Evolutionary conservation across 345 rosid genomes (phyloP).

Genomic region (Citrus medica): DNA sequence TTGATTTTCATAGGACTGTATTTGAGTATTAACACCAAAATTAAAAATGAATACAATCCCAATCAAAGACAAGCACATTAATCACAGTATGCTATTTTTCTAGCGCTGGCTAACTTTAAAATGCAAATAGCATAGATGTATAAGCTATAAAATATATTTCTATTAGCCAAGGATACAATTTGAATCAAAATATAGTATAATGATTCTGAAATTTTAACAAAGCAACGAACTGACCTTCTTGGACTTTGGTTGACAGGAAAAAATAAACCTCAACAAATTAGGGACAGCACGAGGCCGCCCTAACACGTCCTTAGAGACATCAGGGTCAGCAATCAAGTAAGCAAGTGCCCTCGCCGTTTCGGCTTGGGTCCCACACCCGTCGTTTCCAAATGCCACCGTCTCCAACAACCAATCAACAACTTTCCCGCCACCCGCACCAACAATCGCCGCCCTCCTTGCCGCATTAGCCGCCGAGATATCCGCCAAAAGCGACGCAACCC

Average conservation of each 20-base stretch:
- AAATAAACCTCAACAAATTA: constrained; percentile 72
- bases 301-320: constrained; percentile 62
- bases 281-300: constrained; percentile 87
- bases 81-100: background rate
- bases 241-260: constrained; percentile 77
- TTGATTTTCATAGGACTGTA: background rate
- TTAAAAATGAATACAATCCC: background rate
- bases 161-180: background rate
- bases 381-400: constrained; percentile 58
- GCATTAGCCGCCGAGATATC: constrained; percentile 86
- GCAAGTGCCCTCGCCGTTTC: constrained; percentile 96
- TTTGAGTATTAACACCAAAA: background rate
- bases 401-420: constrained; percentile 97
- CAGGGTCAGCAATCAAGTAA: constrained; percentile 80
- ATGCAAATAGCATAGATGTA: background rate
- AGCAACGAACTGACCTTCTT: constrained; percentile 55
- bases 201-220: background rate
- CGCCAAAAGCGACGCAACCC: constrained; percentile 84
- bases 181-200: background rate
- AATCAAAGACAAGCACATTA: background rate
- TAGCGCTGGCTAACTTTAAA: background rate
- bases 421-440: constrained; percentile 79
- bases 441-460: constrained; percentile 74
- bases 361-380: constrained; percentile 73
- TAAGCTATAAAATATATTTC: no score